Evolutionary conservation across 2,329 filamentous ascomycete genomes (phyloP).

Genomic region (Gaeumannomyces sp.): DNA sequence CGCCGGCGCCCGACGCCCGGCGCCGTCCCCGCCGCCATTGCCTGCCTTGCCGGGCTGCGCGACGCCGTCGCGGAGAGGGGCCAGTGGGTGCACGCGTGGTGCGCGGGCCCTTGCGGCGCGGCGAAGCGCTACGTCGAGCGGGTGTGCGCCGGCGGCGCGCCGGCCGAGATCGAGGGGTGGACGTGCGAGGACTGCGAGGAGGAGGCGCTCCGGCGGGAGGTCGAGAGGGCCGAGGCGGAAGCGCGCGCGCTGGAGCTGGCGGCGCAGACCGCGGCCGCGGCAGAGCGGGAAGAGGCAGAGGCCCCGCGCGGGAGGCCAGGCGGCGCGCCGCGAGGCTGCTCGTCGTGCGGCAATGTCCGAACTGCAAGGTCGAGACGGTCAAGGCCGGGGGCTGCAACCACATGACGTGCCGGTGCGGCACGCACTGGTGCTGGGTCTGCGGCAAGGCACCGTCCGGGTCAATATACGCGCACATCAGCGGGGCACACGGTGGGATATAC

Average conservation of each 20-base stretch:
- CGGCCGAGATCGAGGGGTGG: slow-evolving; percentile 32
- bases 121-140: slow-evolving; percentile 37
- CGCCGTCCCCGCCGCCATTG: slow-evolving; percentile 29
- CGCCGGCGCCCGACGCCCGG: slow-evolving; percentile 33
- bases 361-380: slow-evolving; percentile 33
- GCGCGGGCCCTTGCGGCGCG: slow-evolving; percentile 30
- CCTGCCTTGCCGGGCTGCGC: slow-evolving; percentile 30
- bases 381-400: slow-evolving; percentile 42
- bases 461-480: slow-evolving; percentile 18
- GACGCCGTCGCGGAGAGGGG: slow-evolving; percentile 34
- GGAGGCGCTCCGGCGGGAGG: slow-evolving; percentile 14
- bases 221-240: too few relatives aligned
- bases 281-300: slow-evolving; percentile 14
- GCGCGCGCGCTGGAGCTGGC: slow-evolving; percentile 1
- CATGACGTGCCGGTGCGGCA: slow-evolving; percentile 35
- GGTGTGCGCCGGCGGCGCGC: slow-evolving; percentile 35
- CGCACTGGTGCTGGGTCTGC: slow-evolving; percentile 44
- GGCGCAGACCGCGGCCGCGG: slow-evolving; percentile 10
- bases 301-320: slow-evolving; percentile 11
- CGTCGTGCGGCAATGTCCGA: slow-evolving; percentile 35
- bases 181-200: slow-evolving; percentile 33
- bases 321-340: slow-evolving; percentile 23
- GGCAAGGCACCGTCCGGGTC: slow-evolving; percentile 1
- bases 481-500: neutral
- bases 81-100: slow-evolving; percentile 44